Percentiles rank a stretch among this genome's conserved stretches.
These are phyloP conservation scores for Wickerhamomyces mucosus DNA, from an alignment of 805 yeast species.

Conservation along the genomic window DNA sequence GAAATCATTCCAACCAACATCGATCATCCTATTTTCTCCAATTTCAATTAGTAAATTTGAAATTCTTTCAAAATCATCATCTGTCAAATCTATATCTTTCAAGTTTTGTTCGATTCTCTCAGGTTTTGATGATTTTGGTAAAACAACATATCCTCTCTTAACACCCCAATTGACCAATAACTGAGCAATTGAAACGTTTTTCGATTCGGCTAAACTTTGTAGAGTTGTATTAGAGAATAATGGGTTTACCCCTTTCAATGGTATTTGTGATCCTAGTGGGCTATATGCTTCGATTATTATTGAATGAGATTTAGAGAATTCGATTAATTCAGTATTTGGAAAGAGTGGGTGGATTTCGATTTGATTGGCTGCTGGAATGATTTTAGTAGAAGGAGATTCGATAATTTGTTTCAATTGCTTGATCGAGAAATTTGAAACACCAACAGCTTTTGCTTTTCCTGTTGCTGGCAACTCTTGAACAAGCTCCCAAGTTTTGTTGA, in stretches of 20 bases:
- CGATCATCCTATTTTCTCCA: slow-evolving; percentile 21
- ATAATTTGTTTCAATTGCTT: slow-evolving; percentile 9
- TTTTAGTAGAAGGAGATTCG: slow-evolving; percentile 6
- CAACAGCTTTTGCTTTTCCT: slow-evolving; percentile 13
- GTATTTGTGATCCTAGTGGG: slow-evolving; percentile 12
- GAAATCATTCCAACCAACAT: slow-evolving; percentile 7
- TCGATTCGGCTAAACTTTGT: slow-evolving; percentile 32
- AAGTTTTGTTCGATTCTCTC: slow-evolving; percentile 30
- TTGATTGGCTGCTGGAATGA: slow-evolving; percentile 15
- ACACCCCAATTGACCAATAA: slow-evolving; percentile 50
- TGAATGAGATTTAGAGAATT: slow-evolving; percentile 7
- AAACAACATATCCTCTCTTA: slow-evolving; percentile 46
- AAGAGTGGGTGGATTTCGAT: slow-evolving; percentile 16
- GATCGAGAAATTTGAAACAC: slow-evolving; percentile 18
- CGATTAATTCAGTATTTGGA: slow-evolving; percentile 14
- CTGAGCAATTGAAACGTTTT: slow-evolving; percentile 35
- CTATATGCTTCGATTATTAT: slow-evolving; percentile 13
- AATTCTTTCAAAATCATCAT: slow-evolving; percentile 26
- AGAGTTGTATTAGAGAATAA: slow-evolving; percentile 27
- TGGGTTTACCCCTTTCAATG: no score
- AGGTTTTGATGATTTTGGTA: slow-evolving; percentile 38
- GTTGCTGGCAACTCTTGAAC: slow-evolving; percentile 9
- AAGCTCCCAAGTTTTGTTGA: slow-evolving; percentile 16
- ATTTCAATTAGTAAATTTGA: slow-evolving; percentile 18
- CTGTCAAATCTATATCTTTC: slow-evolving; percentile 17